Conservation (phyloP, 495 filamentous ascomycete genomes). For the Poronia punctata region DNA sequence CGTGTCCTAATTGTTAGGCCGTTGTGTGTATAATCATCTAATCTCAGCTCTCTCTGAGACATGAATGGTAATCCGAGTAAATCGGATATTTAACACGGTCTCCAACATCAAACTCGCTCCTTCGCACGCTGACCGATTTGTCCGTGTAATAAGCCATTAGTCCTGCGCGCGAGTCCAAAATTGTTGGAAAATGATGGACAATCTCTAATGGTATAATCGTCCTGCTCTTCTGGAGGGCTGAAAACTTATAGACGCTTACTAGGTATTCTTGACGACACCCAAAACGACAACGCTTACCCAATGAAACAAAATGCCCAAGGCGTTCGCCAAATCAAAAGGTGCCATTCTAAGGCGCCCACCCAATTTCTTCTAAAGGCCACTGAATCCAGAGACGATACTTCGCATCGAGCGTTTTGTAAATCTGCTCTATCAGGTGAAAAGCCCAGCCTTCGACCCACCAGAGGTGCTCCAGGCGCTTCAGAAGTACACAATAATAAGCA, state of each 20-base stretch:
- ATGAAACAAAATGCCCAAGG: not conserved
- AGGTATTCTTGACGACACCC: no score
- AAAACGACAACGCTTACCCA: not conserved
- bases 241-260: no score
- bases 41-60: no score
- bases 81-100: no score
- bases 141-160: no score
- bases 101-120: no score
- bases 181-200: no score
- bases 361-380: conserved; percentile 38
- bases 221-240: no score
- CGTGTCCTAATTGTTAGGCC: not conserved
- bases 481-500: conserved; percentile 34
- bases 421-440: conserved; percentile 28
- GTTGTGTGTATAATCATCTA: not conserved
- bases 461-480: conserved; percentile 26
- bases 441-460: conserved; percentile 42
- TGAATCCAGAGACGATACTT: conserved; percentile 35
- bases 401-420: conserved; percentile 30
- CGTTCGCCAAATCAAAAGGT: not conserved
- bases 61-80: no score
- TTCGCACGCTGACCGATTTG: no score
- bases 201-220: no score
- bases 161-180: no score
- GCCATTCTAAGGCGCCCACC: conserved; percentile 23